A percentile compares a stretch with the other conserved stretches of the same genome.
These are phyloP conservation scores for Falciphora oryzae DNA, from an alignment of 2,329 filamentous ascomycete species.

Conservation along the genomic window DNA sequence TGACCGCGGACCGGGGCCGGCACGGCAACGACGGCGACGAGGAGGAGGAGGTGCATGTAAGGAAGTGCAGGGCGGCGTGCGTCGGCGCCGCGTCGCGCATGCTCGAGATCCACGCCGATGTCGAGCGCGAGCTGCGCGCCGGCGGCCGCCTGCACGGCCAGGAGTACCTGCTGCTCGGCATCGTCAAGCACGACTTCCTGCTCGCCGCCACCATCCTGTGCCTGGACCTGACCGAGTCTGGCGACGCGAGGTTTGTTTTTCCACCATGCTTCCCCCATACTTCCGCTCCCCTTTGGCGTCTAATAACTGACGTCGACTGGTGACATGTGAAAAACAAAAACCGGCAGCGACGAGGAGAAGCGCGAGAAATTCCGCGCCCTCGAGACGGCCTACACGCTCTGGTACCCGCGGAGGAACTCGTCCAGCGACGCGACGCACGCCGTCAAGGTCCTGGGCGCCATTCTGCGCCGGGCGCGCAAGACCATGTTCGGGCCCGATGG, in stretches of 20 bases:
- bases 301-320: slow-evolving; percentile 9
- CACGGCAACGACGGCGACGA: slow-evolving; percentile 19
- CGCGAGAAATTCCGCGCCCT: slow-evolving; percentile 33
- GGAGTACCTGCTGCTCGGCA: slow-evolving; percentile 49
- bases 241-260: slow-evolving; percentile 16
- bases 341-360: slow-evolving; percentile 4
- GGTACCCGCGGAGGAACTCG: slow-evolving; percentile 33
- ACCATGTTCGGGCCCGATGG: neutral
- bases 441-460: slow-evolving; percentile 37
- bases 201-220: slow-evolving; percentile 57
- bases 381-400: slow-evolving; percentile 36
- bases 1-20: slow-evolving; percentile 29
- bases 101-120: slow-evolving; percentile 39
- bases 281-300: slow-evolving; percentile 25
- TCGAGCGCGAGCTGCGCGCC: slow-evolving; percentile 43
- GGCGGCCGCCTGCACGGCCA: slow-evolving; percentile 48
- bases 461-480: slow-evolving; percentile 34
- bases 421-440: slow-evolving; percentile 41
- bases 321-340: neutral
- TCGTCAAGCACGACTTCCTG: slow-evolving; percentile 56
- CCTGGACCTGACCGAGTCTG: slow-evolving; percentile 36
- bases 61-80: slow-evolving; percentile 45
- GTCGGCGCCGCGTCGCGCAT: slow-evolving; percentile 45
- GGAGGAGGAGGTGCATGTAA: slow-evolving; percentile 31
- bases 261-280: neutral